Conservation (phyloP, 305 asterid genomes). For the Euphrasia arctica region DNA sequence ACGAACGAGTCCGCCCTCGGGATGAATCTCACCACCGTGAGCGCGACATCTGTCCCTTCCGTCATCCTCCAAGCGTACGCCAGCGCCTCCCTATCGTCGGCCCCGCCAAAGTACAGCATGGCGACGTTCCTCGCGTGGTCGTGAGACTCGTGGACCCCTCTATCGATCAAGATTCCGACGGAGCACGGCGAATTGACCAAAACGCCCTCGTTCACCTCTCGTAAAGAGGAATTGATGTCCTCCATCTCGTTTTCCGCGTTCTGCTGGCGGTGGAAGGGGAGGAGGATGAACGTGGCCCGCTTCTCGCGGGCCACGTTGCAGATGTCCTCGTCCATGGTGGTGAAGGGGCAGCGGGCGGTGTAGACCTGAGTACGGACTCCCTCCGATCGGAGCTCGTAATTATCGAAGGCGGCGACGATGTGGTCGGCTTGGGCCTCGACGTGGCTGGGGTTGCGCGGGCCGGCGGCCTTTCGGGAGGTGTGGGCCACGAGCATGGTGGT, state of each 20-base stretch:
- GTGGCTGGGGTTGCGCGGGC: constrained; percentile 58
- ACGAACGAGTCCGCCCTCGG: constrained; percentile 43
- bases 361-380: constrained; percentile 66
- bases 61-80: constrained; percentile 84
- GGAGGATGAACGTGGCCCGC: constrained; percentile 51
- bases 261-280: constrained; percentile 77
- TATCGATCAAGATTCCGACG: constrained; percentile 67
- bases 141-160: constrained; percentile 41
- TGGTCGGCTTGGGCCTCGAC: constrained; percentile 72
- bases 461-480: constrained; percentile 48
- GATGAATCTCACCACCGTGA: constrained; percentile 65
- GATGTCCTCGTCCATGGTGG: constrained; percentile 85
- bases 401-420: constrained; percentile 65
- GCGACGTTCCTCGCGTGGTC: constrained; percentile 47
- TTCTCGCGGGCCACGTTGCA: constrained; percentile 72
- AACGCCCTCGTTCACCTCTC: constrained; percentile 69
- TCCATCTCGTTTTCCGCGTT: constrained; percentile 59
- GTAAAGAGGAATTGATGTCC: constrained; percentile 61
- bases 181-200: constrained; percentile 80
- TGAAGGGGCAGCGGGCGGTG: constrained; percentile 61
- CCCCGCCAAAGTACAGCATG: constrained; percentile 78
- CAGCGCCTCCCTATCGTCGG: constrained; percentile 87
- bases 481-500: constrained; percentile 69
- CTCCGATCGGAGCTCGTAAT: constrained; percentile 73
- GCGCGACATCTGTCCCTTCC: constrained; percentile 37